Percentiles rank a stretch among this genome's conserved stretches.
Evolutionary conservation across 1,284 basidiomycete species (phyloP).

Genomic region (Leccinum fallax): DNA sequence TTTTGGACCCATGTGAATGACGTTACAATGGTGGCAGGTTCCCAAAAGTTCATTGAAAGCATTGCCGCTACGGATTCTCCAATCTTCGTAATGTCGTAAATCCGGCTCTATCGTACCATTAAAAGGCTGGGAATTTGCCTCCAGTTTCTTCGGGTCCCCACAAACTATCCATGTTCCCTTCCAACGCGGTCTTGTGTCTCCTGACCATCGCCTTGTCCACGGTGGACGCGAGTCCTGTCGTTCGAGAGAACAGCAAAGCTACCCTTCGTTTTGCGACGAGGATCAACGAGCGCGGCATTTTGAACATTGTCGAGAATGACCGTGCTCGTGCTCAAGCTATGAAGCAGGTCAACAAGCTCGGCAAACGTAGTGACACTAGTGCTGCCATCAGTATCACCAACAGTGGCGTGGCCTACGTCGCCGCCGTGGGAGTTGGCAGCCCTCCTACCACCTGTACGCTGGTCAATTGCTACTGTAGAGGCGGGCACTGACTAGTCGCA

Average conservation of each 20-base stretch:
- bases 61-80: background rate
- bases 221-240: constrained; percentile 19
- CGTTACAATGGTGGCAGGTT: background rate
- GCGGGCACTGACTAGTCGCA: constrained; percentile 1
- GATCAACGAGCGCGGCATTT: constrained; percentile 13
- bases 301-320: constrained; percentile 21
- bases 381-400: constrained; percentile 12
- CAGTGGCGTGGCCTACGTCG: constrained; percentile 36
- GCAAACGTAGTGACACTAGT: background rate
- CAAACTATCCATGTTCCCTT: constrained; percentile 7
- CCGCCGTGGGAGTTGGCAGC: constrained; percentile 45
- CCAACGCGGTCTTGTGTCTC: constrained; percentile 6
- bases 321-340: constrained; percentile 7
- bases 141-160: background rate
- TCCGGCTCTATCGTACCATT: background rate
- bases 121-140: background rate
- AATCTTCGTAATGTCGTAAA: background rate
- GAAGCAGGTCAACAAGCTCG: constrained; percentile 11
- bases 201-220: constrained; percentile 10
- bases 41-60: background rate
- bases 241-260: constrained; percentile 7
- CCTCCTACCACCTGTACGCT: constrained; percentile 47
- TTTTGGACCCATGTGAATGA: background rate
- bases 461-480: background rate
- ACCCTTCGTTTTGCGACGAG: constrained; percentile 20